Percentiles rank a stretch among this genome's conserved stretches.
Conservation (phyloP, 495 filamentous ascomycete genomes). For the Pyrenula massariospora region DNA sequence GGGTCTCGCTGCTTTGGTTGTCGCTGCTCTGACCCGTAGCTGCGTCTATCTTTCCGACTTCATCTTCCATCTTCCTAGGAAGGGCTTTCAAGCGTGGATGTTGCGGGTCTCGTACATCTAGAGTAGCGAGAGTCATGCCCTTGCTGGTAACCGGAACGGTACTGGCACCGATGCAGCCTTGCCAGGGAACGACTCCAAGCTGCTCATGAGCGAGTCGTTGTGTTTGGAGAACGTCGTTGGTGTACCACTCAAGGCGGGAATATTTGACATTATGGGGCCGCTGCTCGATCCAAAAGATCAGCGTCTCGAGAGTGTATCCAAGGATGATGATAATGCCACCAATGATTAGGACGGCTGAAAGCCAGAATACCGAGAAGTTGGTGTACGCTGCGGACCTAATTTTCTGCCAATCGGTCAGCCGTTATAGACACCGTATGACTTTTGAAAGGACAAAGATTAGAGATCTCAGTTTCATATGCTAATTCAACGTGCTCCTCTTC, state of each 20-base stretch:
- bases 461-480: background rate
- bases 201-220: background rate
- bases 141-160: background rate
- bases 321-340: background rate
- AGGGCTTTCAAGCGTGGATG: background rate
- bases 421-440: background rate
- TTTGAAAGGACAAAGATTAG: background rate
- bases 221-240: background rate
- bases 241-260: background rate
- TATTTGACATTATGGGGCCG: background rate
- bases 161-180: background rate
- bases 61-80: background rate
- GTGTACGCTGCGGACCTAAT: background rate
- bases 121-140: background rate
- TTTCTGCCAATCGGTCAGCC: background rate
- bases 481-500: background rate
- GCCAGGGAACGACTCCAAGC: background rate
- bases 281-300: background rate
- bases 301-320: background rate
- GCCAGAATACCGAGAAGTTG: background rate
- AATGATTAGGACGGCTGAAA: background rate
- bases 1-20: background rate
- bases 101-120: background rate
- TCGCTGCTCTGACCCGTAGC: background rate
- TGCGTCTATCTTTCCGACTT: background rate